Base-by-base conservation (phyloP, 768 basidiomycete species). In the Filobasidium floriforme region DNA sequence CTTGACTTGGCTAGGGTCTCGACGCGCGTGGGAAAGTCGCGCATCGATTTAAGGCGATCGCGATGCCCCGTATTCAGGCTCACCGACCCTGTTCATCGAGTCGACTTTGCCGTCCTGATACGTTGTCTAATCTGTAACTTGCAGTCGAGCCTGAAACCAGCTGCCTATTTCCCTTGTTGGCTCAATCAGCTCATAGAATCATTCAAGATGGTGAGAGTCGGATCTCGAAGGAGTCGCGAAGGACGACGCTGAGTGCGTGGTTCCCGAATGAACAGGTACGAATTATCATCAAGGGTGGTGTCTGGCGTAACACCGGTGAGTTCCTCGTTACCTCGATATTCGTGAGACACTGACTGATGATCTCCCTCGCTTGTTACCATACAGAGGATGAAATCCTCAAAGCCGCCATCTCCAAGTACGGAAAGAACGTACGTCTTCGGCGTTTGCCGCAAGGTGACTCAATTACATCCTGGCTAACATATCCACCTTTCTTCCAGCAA, bases 351-450 rank as follows among this genome's bases (percentile, higher is more conserved):
- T 9, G 32, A 9, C 32, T 37, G 32, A 37, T 9, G 32, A 37
- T 37, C 46, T 51, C 19, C 4, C 18, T 51, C 5, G 18, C 24
- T 51, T 19, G 5, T 4, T 18, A 43, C 49, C 26, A 37, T 11
- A 26, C 51, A 68, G 79, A 79, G 75, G 93, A 99, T 78, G 96
- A 99, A 79, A 96, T 99, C 61, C 84, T 99, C 72, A 99, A 99
- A 81, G 96, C 96, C 69, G 96, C 96, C 73, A 98, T 98, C 70
- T 79, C 79, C 44, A 80, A 81, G 55, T 80, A 79, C 66, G 79
- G 79, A 49, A 79, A 80, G 74, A 80, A 79, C 69, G 77, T 78
- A 37, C 9, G 32, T 37, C 14, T 41, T 19, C n/a, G 40, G 29
- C 19, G 18, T 14, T 28, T n/a, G 41, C 40, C 40, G 60, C 10